Evolutionary conservation across 306 rosid species (phyloP).

Genomic region (Crotalaria pallida): DNA sequence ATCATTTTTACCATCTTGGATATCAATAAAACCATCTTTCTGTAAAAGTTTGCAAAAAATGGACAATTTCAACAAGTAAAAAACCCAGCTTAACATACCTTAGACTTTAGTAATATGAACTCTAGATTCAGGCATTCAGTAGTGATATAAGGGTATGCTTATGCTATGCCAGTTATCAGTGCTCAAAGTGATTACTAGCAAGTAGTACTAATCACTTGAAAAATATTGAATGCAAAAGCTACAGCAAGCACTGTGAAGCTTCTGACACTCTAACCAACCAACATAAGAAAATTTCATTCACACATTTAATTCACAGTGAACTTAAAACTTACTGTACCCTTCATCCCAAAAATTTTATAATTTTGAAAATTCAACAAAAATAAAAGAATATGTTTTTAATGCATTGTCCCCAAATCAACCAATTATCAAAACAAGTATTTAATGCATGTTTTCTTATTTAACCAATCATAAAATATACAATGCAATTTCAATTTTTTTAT

Average conservation of each 20-base stretch:
- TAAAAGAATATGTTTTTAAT: no score
- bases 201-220: slow-evolving; percentile 7
- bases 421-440: no score
- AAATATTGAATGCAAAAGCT: background rate
- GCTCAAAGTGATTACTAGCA: slow-evolving; percentile 3
- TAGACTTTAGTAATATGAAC: slow-evolving; percentile 19
- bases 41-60: background rate
- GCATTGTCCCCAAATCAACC: no score
- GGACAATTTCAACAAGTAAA: background rate
- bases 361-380: no score
- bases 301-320: slow-evolving; percentile 24
- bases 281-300: slow-evolving; percentile 5
- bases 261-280: slow-evolving; percentile 36
- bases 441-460: no score
- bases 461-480: no score
- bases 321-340: no score
- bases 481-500: no score
- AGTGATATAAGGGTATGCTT: background rate
- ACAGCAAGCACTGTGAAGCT: slow-evolving; percentile 5
- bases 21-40: background rate
- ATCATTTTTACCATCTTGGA: background rate
- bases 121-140: background rate
- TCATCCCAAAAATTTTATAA: no score
- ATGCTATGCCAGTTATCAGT: background rate
- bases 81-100: slow-evolving; percentile 10